Evolutionary conservation across 148 eudicot species (phyloP), one percentile per base, ranked within the genome.

Genomic region (Cornus suecica): DNA sequence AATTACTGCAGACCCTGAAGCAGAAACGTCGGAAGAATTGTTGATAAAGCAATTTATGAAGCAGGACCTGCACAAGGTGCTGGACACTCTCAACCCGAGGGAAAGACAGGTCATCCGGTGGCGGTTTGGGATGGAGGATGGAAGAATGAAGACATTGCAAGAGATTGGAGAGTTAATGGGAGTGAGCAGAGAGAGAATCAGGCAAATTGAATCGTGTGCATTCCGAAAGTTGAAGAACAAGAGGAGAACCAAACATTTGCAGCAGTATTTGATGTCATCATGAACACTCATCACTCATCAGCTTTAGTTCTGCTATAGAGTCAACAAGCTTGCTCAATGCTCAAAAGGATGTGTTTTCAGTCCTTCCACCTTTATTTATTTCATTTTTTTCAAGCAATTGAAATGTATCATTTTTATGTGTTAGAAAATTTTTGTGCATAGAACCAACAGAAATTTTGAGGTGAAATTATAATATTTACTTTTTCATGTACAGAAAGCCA

Each of bases 161-260:
- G 99, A 95, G 85, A 91, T 95, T 31, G 99, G 97, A 72, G 94
- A 95, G 80, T 41, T 86, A 75, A 80, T 95, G 91, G 93, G 97
- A 10, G 93, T 95, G 42, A 95, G 97, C 82, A 73, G 97, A 63
- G 99, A 95, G 81, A 88, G 99, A 84, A 83, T 95, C 65, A 87
- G 99, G 75, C 97, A 92, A 85, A 92, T 95, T 63, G 99, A 95
- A 81, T 72, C 89, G 0, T 82, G 88, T 77, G 97, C 94, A n/a
- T 87, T 95, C 77, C 83, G 87, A 34, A 92, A 95, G 88, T 80
- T 95, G 80, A 89, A 87, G 78, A 90, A 78, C 81, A 91, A 89
- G 85, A 88, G 84, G 86, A 90, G 87, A 87, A 86, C 84, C 54
- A 84, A 87, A 69, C 79, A 79, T 80, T 81, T 92, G 85, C 87